Evolutionary conservation across 805 yeast genomes (phyloP).

Genomic region (Hanseniaspora guilliermondii): DNA sequence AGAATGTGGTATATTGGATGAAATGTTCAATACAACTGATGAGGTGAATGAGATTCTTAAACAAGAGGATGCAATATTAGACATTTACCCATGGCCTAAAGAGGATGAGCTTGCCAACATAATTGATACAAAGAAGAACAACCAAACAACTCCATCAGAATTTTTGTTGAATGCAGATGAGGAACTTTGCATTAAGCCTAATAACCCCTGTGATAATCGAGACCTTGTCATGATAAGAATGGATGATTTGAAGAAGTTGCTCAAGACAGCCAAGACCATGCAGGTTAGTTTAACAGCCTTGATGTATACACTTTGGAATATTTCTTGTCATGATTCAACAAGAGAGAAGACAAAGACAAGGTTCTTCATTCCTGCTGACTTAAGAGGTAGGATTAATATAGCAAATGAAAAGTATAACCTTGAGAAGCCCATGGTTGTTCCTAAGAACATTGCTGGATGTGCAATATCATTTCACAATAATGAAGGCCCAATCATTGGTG

Average conservation of each 20-base stretch:
- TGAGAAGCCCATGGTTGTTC: not conserved
- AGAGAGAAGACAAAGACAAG: not conserved
- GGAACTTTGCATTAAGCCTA: not conserved
- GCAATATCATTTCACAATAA: not conserved
- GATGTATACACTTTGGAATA: not conserved
- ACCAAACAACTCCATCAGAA: not conserved
- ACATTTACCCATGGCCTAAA: not conserved
- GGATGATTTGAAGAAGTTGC: not conserved
- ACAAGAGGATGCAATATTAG: not conserved
- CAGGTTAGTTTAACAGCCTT: not conserved
- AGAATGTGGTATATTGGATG: too few species aligned
- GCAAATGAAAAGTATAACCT: not conserved
- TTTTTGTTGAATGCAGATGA: not conserved
- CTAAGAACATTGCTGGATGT: not conserved
- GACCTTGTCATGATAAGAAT: not conserved
- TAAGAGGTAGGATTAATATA: not conserved
- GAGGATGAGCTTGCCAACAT: not conserved
- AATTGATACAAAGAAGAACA: not conserved
- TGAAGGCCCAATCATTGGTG: not conserved
- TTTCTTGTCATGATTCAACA: not conserved
- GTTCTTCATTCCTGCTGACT: constrained; percentile 2
- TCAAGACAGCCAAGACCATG: not conserved
- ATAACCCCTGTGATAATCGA: not conserved
- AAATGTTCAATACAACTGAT: not conserved
- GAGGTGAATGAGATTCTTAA: not conserved